phyloP scores from a whole-genome alignment of 371 early-diverging fungal species.

The Coelomomyces lativittatus region DNA sequence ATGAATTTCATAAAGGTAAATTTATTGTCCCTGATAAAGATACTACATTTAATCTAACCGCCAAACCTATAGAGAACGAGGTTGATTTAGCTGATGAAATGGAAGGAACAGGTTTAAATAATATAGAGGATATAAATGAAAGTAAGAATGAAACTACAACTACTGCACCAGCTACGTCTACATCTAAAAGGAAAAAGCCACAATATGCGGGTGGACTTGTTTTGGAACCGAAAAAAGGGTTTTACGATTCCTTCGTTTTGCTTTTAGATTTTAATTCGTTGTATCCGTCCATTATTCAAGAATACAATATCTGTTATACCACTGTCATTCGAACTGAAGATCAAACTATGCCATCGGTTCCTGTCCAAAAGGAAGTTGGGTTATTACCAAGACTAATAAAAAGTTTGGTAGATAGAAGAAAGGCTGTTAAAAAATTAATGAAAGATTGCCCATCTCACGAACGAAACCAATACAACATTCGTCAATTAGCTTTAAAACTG shows the following conservation, averaged over 20 bases:
- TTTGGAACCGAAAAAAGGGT: slow-evolving; percentile 90
- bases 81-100: slow-evolving; percentile 6
- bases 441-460: slow-evolving; percentile 45
- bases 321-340: slow-evolving; percentile 53
- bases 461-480: slow-evolving; percentile 63
- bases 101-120: slow-evolving; percentile 6
- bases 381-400: slow-evolving; percentile 79
- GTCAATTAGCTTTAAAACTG: slow-evolving; percentile 93
- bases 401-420: slow-evolving; percentile 76
- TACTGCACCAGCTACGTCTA: not conserved
- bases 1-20: slow-evolving; percentile 82
- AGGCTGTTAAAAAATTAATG: slow-evolving; percentile 78
- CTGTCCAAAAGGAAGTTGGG: slow-evolving; percentile 50
- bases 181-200: slow-evolving; percentile 55
- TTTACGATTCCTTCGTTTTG: slow-evolving; percentile 89
- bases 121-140: slow-evolving; percentile 10
- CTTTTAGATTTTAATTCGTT: slow-evolving; percentile 98
- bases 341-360: slow-evolving; percentile 43
- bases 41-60: too few relatives aligned
- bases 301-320: slow-evolving; percentile 99
- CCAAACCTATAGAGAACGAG: too few relatives aligned
- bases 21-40: slow-evolving; percentile 87
- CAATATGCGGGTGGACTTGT: slow-evolving; percentile 97
- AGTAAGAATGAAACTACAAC: too few relatives aligned
- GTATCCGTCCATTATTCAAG: slow-evolving; percentile 99